Percentiles rank a stretch among this genome's conserved stretches.
These are phyloP conservation scores for Sarocladium kiliense DNA, from an alignment of 2,329 filamentous ascomycete species.

Conservation along the genomic window DNA sequence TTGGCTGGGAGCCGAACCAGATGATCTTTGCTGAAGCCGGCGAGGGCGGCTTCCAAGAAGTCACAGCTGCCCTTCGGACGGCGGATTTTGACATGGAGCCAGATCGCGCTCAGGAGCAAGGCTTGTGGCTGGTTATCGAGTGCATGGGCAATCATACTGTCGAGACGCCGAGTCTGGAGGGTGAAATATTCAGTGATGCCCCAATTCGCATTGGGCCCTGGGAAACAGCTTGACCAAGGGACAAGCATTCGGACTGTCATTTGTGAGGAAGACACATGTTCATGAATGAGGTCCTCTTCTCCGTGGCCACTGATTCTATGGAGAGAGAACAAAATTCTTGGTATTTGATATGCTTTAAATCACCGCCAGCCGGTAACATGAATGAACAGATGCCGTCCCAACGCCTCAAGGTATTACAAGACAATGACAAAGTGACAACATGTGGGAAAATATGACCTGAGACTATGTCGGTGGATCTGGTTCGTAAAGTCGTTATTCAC, in stretches of 20 bases:
- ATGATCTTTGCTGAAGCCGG: slow-evolving; percentile 59
- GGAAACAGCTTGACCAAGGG: slow-evolving; percentile 25
- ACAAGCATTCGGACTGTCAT: neutral
- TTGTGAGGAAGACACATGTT: neutral
- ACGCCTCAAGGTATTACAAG: neutral
- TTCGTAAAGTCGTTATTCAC: slow-evolving; percentile 17
- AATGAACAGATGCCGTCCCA: neutral
- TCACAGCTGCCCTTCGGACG: slow-evolving; percentile 60
- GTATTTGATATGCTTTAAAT: neutral
- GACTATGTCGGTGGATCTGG: slow-evolving; percentile 12
- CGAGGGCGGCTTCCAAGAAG: slow-evolving; percentile 72
- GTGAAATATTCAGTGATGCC: slow-evolving; percentile 48
- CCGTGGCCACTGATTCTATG: no score
- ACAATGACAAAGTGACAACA: neutral
- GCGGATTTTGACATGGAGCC: slow-evolving; percentile 72
- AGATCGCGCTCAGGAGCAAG: slow-evolving; percentile 45
- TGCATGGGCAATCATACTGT: slow-evolving; percentile 56
- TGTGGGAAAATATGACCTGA: neutral
- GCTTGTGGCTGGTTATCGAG: slow-evolving; percentile 78
- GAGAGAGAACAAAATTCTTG: neutral
- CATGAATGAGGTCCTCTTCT: no score
- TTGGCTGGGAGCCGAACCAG: slow-evolving; percentile 65
- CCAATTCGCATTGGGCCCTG: slow-evolving; percentile 37
- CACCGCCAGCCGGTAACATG: neutral
- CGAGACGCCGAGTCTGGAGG: slow-evolving; percentile 32